These are phyloP conservation scores for Harringtonia aguacate DNA, from an alignment of 2,329 filamentous ascomycete genomes.

Conservation along the genomic window DNA sequence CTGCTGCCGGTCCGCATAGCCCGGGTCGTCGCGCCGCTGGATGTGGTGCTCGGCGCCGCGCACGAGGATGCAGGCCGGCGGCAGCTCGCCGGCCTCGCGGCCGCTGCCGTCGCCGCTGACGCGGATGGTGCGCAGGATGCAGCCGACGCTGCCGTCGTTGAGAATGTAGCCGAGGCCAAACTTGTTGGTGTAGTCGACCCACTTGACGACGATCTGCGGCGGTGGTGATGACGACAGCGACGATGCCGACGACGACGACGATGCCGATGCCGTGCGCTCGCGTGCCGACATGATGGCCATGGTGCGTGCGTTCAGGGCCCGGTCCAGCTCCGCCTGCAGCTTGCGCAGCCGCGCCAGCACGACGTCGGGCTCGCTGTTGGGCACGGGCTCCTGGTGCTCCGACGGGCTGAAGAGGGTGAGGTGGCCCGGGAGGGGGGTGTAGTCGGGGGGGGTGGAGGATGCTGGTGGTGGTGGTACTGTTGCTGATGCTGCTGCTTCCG, in stretches of 20 bases:
- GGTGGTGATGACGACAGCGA: no score
- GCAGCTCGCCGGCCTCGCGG: slow-evolving; percentile 41
- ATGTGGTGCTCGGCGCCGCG: slow-evolving; percentile 62
- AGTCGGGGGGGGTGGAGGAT: no score
- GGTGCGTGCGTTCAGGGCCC: slow-evolving; percentile 51
- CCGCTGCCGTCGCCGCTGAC: slow-evolving; percentile 25
- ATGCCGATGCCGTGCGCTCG: slow-evolving; percentile 41
- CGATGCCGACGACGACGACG: no score
- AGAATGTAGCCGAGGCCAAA: slow-evolving; percentile 78
- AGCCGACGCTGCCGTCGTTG: slow-evolving; percentile 71
- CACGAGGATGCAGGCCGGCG: slow-evolving; percentile 62
- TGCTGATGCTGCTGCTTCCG: background rate
- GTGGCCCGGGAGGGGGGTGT: no score
- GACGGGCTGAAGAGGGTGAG: slow-evolving; percentile 44
- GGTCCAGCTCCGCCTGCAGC: slow-evolving; percentile 50
- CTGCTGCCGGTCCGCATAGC: slow-evolving; percentile 47
- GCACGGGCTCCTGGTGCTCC: slow-evolving; percentile 39
- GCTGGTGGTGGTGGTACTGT: no score
- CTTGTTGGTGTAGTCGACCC: slow-evolving; percentile 84
- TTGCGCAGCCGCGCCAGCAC: slow-evolving; percentile 44
- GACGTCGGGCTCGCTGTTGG: slow-evolving; percentile 44
- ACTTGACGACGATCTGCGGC: slow-evolving; percentile 61
- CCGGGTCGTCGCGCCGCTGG: slow-evolving; percentile 44
- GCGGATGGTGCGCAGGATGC: slow-evolving; percentile 48
- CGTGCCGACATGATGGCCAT: slow-evolving; percentile 47